phyloP scores from a whole-genome alignment of 257 asterid genomes.

The Scutellaria minor region DNA sequence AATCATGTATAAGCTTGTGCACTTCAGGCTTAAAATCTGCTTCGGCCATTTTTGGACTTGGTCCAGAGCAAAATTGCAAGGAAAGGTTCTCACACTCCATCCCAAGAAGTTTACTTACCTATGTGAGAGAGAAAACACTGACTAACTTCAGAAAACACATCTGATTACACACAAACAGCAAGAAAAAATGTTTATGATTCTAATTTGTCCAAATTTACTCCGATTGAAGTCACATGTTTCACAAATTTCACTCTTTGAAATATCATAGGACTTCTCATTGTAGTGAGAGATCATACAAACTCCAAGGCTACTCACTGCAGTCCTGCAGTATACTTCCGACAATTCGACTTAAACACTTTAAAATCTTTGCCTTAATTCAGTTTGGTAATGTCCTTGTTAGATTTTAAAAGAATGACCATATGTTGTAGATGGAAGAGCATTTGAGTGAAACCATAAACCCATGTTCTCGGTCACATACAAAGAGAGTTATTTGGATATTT shows the following conservation, averaged over 20 bases:
- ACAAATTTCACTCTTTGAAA: background rate
- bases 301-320: constrained; percentile 20
- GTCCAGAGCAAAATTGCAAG: constrained; percentile 72
- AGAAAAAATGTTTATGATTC: background rate
- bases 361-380: background rate
- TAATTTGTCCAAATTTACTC: constrained; percentile 4
- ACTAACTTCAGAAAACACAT: constrained; percentile 3
- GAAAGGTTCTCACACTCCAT: constrained; percentile 58
- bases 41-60: constrained; percentile 63
- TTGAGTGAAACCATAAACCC: background rate
- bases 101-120: constrained; percentile 76
- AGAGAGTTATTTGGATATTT: background rate
- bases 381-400: background rate
- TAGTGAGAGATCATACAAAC: background rate
- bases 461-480: background rate
- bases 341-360: background rate
- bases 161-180: constrained; percentile 31
- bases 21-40: constrained; percentile 66
- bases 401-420: constrained; percentile 3
- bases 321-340: background rate
- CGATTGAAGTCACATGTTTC: background rate
- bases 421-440: constrained; percentile 11
- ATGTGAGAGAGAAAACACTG: constrained; percentile 32
- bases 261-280: background rate
- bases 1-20: constrained; percentile 80